Evolutionary conservation across 148 eudicot species (phyloP), one percentile per base, ranked within the genome.

Genomic region (Gaultheria prostrata): DNA sequence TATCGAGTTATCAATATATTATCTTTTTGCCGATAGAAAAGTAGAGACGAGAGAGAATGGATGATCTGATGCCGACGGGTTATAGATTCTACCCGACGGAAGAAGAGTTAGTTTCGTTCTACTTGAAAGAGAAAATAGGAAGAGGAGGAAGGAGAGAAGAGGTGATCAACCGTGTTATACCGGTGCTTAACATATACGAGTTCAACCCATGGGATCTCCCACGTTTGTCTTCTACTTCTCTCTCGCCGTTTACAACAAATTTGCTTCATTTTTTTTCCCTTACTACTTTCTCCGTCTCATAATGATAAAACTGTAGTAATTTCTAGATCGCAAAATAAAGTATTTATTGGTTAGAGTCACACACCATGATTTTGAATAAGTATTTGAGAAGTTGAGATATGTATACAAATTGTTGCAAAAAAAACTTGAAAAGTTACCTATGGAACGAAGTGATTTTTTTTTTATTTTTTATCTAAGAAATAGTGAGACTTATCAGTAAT

Each of bases 81-180:
- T 92, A 80, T 82, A 84, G 94, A 63, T 92, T 92, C 76, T 90
- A 87, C 76, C 94, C 94, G 1, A 92, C 92, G 0, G 94, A 92
- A 80, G 93, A 92, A 87, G 94, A 92, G 80, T 61, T 92, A 83
- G 56, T 92, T 48, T 80, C 89, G 0, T 90, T 89, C 82, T 90
- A 89, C 82, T 86, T 92, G 20, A 83, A 53, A 2, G 24, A 82
- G 65, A 87, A 86, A 86, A 87, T 90, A 71, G n/a, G n/a, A n/a
- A 61, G 77, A 32, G 43, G 43, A 39, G 91, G 90, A n/a, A 81
- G 10, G 35, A 45, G 72, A 13, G 75, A 48, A 76, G 87, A 90
- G 13, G 77, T 90, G 6, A 39, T 39, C 43, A 67, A 88, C 49
- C 63, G 49, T 18, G 82, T 92, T 17, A 89, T 92, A 12, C 94